Percentiles rank a stretch among this genome's conserved stretches.
Conservation (phyloP, 345 rosid species). For the Murraya paniculata region DNA sequence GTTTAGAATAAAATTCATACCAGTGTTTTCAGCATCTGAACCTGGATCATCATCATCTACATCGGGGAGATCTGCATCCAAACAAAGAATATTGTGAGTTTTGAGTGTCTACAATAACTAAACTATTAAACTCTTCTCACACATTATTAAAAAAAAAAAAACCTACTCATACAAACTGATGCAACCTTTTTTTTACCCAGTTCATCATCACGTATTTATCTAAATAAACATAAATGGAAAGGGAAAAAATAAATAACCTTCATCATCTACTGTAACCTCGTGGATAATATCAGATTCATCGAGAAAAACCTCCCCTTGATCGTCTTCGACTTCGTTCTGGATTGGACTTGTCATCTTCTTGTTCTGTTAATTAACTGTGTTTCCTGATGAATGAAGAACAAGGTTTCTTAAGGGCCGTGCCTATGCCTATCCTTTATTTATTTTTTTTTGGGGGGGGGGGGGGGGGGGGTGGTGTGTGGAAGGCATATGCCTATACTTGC, state of each 20-base stretch:
- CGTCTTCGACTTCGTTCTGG: slow-evolving; percentile 50
- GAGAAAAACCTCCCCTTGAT: slow-evolving; percentile 60
- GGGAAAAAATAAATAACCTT: slow-evolving; percentile 41
- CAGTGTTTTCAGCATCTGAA: slow-evolving; percentile 29
- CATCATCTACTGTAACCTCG: slow-evolving; percentile 70
- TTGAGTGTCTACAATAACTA: neutral
- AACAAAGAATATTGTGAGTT: neutral
- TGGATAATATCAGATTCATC: slow-evolving; percentile 70
- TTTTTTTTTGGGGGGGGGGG: too few relatives aligned
- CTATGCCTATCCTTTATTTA: neutral
- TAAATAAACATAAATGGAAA: neutral
- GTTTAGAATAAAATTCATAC: slow-evolving; percentile 7
- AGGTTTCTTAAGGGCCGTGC: neutral
- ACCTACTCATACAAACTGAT: neutral
- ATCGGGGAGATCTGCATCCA: slow-evolving; percentile 72
- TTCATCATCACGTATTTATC: neutral
- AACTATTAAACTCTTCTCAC: too few relatives aligned
- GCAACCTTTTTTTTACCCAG: neutral
- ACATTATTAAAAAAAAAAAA: too few relatives aligned
- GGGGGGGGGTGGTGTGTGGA: too few relatives aligned
- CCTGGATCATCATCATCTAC: slow-evolving; percentile 49
- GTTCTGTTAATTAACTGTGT: neutral
- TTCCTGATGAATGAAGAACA: neutral
- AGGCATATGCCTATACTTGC: too few relatives aligned
- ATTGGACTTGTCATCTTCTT: slow-evolving; percentile 26